Base-by-base conservation (phyloP, 164 flowering plant species). In the Vitis rotundifolia region DNA sequence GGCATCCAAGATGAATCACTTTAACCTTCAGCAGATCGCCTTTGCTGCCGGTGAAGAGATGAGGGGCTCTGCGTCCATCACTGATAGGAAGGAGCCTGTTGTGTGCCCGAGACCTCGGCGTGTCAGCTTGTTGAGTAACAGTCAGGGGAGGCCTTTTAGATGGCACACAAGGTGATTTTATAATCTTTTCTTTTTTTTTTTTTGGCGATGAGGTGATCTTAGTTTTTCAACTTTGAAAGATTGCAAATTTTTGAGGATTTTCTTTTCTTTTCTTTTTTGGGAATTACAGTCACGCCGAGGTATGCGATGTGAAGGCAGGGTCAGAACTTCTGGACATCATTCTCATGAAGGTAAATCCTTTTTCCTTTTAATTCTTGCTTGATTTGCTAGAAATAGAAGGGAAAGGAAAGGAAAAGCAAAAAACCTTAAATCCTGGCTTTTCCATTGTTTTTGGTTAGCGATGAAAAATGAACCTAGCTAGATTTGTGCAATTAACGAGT, bases 101-200 rank as follows among this genome's bases (percentile, higher is more conserved):
- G 69, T 81, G 61, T 85, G 86, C 68, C 86, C 88, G 1, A 82
- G 76, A 68, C 88, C 88, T 51, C 67, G 86, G 14, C 80, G 88
- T 3, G 66, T 85, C 15, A 78, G 82, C 49, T 13, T 78, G 48
- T 51, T 68, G 37, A 61, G 71, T 15, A 72, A 68, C 67, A 76
- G 56, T 62, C 75, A 60, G 1, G 29, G 64, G 37, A 73, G 77
- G 78, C 68, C 83, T 18, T 56, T 75, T 49, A 75, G 86, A 72
- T 70, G 71, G 70, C 71, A 78, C 3, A 54, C 63, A 59, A 75
- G 78, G 85, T 82, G 73, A 31, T 14, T 28, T 48, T 49, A 66
- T 15, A 8, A 28, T 11, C 16, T 26, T 47, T 13, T 49, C 51
- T 62, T 49, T 0, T 15, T 15, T 18, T 15, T 51, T 29, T 13